Conservation (phyloP, 1,139 yeast species). For the Yamadazyma dendronema region DNA sequence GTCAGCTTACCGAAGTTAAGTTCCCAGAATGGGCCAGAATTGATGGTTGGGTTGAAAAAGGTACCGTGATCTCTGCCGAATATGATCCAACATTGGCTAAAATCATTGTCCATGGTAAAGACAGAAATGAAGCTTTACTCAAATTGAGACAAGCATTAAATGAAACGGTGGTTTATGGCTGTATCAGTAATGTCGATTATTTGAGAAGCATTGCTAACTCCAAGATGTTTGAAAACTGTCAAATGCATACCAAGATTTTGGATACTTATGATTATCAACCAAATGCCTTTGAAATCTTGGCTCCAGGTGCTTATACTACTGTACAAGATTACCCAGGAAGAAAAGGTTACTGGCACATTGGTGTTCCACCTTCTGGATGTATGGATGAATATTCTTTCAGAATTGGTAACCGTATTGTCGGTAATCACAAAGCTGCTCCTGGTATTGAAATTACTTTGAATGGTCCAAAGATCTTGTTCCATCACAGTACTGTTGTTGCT, state of each 20-base stretch:
- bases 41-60: slow-evolving; percentile 91
- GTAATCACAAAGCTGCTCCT: slow-evolving; percentile 77
- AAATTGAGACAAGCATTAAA: slow-evolving; percentile 78
- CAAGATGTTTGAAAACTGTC: slow-evolving; percentile 76
- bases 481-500: slow-evolving; percentile 72
- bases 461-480: slow-evolving; percentile 86
- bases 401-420: slow-evolving; percentile 85
- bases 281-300: slow-evolving; percentile 74
- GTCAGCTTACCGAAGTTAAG: slow-evolving; percentile 79
- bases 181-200: slow-evolving; percentile 87
- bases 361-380: slow-evolving; percentile 98
- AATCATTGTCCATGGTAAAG: slow-evolving; percentile 89
- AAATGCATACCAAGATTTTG: slow-evolving; percentile 82
- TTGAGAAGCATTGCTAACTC: slow-evolving; percentile 82
- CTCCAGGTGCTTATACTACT: slow-evolving; percentile 93
- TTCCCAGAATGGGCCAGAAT: slow-evolving; percentile 91
- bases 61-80: slow-evolving; percentile 87
- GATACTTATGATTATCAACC: slow-evolving; percentile 82
- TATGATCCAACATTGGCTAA: slow-evolving; percentile 97
- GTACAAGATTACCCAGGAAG: slow-evolving; percentile 97
- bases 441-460: slow-evolving; percentile 85
- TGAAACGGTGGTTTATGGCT: slow-evolving; percentile 86
- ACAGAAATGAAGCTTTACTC: slow-evolving; percentile 76
- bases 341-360: slow-evolving; percentile 80
- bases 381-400: slow-evolving; percentile 94